Evolutionary conservation across 2,329 filamentous ascomycete genomes (phyloP).

Genomic region (Pseudogymnoascus destructans): DNA sequence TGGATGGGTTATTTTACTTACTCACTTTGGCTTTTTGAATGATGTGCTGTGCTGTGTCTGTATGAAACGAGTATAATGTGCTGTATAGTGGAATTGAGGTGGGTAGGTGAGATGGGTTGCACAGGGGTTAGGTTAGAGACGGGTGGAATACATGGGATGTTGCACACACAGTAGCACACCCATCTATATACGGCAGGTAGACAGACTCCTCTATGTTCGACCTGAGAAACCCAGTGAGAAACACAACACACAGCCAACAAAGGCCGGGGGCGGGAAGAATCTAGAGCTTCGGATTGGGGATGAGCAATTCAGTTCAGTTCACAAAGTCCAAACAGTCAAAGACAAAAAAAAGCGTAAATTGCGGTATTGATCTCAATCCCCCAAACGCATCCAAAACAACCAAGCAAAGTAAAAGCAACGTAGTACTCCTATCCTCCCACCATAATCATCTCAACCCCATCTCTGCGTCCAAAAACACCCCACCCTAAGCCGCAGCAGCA

Average conservation of each 20-base stretch:
- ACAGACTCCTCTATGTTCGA: neutral
- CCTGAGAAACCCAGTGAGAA: neutral
- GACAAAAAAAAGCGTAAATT: neutral
- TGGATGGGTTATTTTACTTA: neutral
- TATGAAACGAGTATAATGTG: neutral
- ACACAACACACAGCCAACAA: neutral
- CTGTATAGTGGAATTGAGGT: neutral
- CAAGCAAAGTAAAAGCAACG: neutral
- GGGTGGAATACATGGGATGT: neutral
- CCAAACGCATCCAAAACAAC: neutral
- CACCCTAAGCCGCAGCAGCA: conserved; percentile 11
- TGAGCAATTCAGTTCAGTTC: neutral
- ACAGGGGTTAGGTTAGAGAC: neutral
- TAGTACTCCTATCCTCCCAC: neutral
- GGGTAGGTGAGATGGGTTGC: neutral
- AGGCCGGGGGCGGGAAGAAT: neutral
- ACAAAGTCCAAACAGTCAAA: neutral
- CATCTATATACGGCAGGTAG: neutral
- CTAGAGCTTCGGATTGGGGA: neutral
- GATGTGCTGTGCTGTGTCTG: neutral
- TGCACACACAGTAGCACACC: neutral
- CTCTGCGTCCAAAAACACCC: too few species aligned
- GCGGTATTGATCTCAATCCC: neutral
- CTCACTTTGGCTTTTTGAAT: neutral
- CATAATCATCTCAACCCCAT: neutral